Evolutionary conservation across 352 stramenopile species (phyloP).

Genomic region (Thraustochytrium sp.): DNA sequence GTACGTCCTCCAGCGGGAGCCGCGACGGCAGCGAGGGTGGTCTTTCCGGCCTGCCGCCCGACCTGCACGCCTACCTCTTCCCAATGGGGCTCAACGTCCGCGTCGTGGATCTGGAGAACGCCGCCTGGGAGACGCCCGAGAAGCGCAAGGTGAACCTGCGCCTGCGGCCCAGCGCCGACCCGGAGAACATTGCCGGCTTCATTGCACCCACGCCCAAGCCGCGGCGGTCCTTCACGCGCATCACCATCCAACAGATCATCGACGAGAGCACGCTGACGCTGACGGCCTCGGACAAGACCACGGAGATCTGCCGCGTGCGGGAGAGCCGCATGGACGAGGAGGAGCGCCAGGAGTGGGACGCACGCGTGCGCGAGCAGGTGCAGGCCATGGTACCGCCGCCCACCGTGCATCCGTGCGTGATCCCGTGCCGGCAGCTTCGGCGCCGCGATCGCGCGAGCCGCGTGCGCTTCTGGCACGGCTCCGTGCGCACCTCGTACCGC

Average conservation of each 20-base stretch:
- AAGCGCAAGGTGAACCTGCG: conserved; percentile 30
- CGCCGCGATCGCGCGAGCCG: background rate
- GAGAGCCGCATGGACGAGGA: background rate
- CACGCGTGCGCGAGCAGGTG: background rate
- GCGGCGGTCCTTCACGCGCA: background rate
- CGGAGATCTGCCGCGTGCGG: background rate
- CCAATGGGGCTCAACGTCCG: background rate
- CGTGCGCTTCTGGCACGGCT: conserved; percentile 3
- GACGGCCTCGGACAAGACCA: background rate
- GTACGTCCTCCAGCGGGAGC: background rate
- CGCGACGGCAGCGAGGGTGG: background rate
- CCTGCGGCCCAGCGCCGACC: background rate
- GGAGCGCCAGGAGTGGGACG: background rate
- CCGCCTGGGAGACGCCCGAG: background rate
- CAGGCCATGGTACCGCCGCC: background rate
- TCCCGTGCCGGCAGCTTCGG: background rate
- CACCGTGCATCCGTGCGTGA: background rate
- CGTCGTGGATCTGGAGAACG: conserved; percentile 7
- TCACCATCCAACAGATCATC: background rate
- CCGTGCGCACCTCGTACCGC: background rate
- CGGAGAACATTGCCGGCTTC: conserved; percentile 10
- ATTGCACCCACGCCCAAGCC: background rate
- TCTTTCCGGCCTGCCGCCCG: background rate
- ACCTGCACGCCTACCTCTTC: conserved; percentile 18
- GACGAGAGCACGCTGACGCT: background rate